These are phyloP conservation scores for Dicorynia guianensis DNA, from an alignment of 306 rosid genomes.

Conservation along the genomic window DNA sequence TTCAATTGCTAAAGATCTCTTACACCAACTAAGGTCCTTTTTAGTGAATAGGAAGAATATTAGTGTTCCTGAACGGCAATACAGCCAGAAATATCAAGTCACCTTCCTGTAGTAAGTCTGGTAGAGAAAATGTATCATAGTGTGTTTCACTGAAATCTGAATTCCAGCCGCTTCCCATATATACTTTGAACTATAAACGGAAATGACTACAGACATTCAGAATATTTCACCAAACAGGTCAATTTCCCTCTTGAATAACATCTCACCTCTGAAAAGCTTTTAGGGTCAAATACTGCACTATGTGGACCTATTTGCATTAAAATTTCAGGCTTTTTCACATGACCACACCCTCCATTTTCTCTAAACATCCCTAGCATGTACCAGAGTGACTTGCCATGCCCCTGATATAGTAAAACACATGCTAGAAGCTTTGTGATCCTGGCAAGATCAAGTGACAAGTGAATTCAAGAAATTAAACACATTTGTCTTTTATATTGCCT, in stretches of 20 bases:
- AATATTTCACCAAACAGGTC: slow-evolving; percentile 35
- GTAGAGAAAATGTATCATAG: slow-evolving; percentile 73
- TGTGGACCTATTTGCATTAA: slow-evolving; percentile 54
- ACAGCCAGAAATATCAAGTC: slow-evolving; percentile 24
- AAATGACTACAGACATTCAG: slow-evolving; percentile 28
- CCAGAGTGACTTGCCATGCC: slow-evolving; percentile 79
- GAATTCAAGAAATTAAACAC: not conserved
- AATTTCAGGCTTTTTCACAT: slow-evolving; percentile 75
- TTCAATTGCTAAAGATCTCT: not conserved
- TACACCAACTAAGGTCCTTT: not conserved
- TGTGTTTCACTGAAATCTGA: slow-evolving; percentile 60
- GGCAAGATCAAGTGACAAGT: not conserved
- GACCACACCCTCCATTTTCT: slow-evolving; percentile 92
- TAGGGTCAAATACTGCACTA: slow-evolving; percentile 72
- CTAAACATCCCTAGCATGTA: slow-evolving; percentile 91
- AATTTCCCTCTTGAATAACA: slow-evolving; percentile 28
- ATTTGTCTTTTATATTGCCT: too few species aligned
- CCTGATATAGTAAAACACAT: slow-evolving; percentile 54
- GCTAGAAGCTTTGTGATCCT: slow-evolving; percentile 5
- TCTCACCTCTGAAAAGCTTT: slow-evolving; percentile 68
- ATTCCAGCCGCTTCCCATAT: slow-evolving; percentile 55
- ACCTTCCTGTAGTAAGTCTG: slow-evolving; percentile 89
- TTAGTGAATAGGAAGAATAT: slow-evolving; percentile 17
- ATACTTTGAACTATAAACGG: slow-evolving; percentile 65
- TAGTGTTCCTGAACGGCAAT: not conserved